Evolutionary conservation across 345 rosid species (phyloP).

Genomic region (Stellera chamaejasme): DNA sequence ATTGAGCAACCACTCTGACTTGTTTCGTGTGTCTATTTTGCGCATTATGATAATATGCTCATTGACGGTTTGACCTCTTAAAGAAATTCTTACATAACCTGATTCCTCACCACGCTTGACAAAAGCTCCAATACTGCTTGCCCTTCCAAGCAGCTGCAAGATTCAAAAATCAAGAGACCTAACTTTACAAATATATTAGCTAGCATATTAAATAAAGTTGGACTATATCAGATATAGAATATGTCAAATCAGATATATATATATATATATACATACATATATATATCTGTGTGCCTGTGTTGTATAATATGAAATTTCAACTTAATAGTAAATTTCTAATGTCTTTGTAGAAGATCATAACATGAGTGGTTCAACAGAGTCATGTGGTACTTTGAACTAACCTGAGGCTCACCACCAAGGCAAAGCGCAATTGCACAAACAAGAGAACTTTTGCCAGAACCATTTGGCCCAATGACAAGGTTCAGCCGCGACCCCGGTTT

Average conservation of each 20-base stretch:
- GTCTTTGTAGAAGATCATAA: not conserved
- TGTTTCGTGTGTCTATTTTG: slow-evolving; percentile 72
- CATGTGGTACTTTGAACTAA: slow-evolving; percentile 23
- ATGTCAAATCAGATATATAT: too few species aligned
- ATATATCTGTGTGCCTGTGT: too few species aligned
- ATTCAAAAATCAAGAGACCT: slow-evolving; percentile 8
- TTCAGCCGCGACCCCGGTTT: slow-evolving; percentile 83
- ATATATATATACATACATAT: too few species aligned
- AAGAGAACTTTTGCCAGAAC: slow-evolving; percentile 93
- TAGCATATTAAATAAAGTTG: not conserved
- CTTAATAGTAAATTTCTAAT: too few species aligned
- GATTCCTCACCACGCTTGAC: slow-evolving; percentile 88
- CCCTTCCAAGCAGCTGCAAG: slow-evolving; percentile 85
- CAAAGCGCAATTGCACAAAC: slow-evolving; percentile 97
- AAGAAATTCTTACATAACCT: slow-evolving; percentile 64
- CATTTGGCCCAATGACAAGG: slow-evolving; percentile 95
- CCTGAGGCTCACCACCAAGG: slow-evolving; percentile 93
- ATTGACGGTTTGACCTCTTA: slow-evolving; percentile 54
- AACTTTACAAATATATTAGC: not conserved
- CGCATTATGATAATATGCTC: slow-evolving; percentile 48
- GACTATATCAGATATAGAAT: not conserved
- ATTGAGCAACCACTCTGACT: slow-evolving; percentile 85
- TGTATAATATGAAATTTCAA: too few species aligned
- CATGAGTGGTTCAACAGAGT: slow-evolving; percentile 6
- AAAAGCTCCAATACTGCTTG: slow-evolving; percentile 74